Evolutionary conservation across 208 protist species (phyloP).

Genomic region (Crithidia acanthocephali): DNA sequence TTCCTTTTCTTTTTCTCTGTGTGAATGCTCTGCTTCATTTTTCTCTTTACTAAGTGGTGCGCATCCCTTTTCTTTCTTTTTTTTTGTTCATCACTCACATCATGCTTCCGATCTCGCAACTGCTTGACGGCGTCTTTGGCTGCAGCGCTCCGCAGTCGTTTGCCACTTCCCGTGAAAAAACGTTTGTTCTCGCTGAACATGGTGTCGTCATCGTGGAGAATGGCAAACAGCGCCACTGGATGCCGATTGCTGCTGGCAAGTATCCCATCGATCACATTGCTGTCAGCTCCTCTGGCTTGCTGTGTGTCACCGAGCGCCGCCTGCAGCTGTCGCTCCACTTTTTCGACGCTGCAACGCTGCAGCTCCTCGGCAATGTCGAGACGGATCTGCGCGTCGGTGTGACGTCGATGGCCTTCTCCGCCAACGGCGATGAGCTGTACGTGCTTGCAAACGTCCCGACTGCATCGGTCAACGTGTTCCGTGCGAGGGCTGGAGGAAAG

Average conservation of each 20-base stretch:
- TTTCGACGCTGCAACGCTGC: constrained; percentile 48
- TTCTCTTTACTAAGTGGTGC: not conserved
- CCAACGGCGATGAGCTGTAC: constrained; percentile 53
- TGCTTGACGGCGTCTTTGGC: constrained; percentile 33
- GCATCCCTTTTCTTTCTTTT: not conserved
- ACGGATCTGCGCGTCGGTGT: constrained; percentile 56
- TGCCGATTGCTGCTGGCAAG: constrained; percentile 45
- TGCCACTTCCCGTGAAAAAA: constrained; percentile 25
- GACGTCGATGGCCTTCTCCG: constrained; percentile 55
- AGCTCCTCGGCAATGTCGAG: constrained; percentile 43
- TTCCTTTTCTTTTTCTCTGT: constrained; percentile 23
- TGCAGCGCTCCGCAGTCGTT: constrained; percentile 40
- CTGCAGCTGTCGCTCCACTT: constrained; percentile 61
- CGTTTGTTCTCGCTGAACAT: constrained; percentile 53
- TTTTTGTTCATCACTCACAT: not conserved
- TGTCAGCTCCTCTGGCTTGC: constrained; percentile 27
- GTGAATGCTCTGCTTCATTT: constrained; percentile 5
- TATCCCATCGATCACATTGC: constrained; percentile 60
- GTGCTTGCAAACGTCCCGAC: constrained; percentile 50
- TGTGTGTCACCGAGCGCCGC: constrained; percentile 66
- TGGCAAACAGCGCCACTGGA: constrained; percentile 47
- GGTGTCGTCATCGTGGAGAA: constrained; percentile 43
- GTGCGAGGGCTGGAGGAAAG: constrained; percentile 7
- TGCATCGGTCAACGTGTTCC: constrained; percentile 43
- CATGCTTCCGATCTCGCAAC: constrained; percentile 2